Percentiles rank a stretch among this genome's conserved stretches.
phyloP scores from a whole-genome alignment of 2,329 filamentous ascomycete genomes.

The Chrysoporthe deuterocubensis region DNA sequence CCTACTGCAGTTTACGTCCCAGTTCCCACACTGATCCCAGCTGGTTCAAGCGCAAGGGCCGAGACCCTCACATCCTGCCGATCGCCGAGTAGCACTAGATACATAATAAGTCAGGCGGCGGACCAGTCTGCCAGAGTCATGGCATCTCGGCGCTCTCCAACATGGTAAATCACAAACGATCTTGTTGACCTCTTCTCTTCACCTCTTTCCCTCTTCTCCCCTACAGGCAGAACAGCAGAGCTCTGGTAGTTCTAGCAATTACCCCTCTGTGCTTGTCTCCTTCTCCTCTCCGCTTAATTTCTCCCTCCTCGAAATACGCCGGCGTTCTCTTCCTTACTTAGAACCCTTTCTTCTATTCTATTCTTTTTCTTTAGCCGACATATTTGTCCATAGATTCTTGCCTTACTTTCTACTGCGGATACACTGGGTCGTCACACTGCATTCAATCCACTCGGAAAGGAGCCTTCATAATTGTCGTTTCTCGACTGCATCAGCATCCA shows the following conservation, averaged over 20 bases:
- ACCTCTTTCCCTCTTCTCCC: conserved; percentile 28
- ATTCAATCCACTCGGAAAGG: conserved; percentile 12
- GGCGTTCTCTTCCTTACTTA: conserved; percentile 23
- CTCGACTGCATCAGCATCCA: conserved; percentile 17
- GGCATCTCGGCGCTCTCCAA: background rate
- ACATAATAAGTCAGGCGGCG: conserved; percentile 9
- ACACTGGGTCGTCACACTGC: conserved; percentile 15
- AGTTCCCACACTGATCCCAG: conserved; percentile 15
- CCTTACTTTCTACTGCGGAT: background rate
- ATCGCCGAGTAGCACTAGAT: background rate
- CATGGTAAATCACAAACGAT: conserved; percentile 6
- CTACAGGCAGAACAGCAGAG: conserved; percentile 42
- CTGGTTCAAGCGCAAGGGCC: conserved; percentile 10
- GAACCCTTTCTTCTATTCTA: conserved; percentile 23
- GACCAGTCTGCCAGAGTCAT: conserved; percentile 6
- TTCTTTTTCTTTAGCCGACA: conserved; percentile 19
- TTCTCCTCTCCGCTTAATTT: conserved; percentile 28
- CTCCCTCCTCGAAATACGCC: conserved; percentile 10
- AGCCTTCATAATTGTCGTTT: conserved; percentile 3
- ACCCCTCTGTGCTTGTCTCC: conserved; percentile 30
- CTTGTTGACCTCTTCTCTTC: conserved; percentile 24
- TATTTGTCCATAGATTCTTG: background rate
- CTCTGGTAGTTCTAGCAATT: conserved; percentile 53
- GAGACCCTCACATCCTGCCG: background rate
- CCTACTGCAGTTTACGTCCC: conserved; percentile 18